A percentile compares a stretch with the other conserved stretches of the same genome.
These are phyloP conservation scores for Yarrowia divulgata DNA, from an alignment of 805 yeast species.

Conservation along the genomic window DNA sequence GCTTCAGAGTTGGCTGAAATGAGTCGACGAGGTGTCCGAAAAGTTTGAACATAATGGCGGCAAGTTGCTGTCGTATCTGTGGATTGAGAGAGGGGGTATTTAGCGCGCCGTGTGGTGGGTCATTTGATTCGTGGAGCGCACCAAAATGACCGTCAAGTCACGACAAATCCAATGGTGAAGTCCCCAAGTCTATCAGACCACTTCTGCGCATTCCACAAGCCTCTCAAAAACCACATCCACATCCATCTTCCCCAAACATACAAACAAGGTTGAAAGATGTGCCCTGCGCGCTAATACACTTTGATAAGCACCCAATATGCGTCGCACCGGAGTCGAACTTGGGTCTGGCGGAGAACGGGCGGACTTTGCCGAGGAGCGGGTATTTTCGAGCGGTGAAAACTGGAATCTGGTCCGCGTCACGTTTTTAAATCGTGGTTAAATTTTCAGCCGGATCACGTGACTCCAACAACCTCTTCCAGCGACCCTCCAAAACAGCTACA, in stretches of 20 bases:
- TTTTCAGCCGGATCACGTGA: background rate
- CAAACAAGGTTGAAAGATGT: conserved; percentile 4
- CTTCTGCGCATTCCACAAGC: background rate
- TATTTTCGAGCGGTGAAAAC: background rate
- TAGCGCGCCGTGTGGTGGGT: too few species aligned
- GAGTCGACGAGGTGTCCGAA: background rate
- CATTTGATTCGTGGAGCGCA: too few species aligned
- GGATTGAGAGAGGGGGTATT: too few species aligned
- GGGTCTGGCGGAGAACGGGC: too few species aligned
- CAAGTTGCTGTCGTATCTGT: background rate
- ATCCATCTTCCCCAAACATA: background rate
- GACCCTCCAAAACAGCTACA: too few species aligned
- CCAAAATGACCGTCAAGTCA: background rate
- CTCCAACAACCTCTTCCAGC: too few species aligned
- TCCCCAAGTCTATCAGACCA: background rate
- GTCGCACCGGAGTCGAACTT: background rate
- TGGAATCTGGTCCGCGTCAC: background rate
- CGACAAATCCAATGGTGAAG: background rate
- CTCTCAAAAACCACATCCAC: background rate
- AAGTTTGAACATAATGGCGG: too few species aligned
- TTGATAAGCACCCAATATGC: background rate
- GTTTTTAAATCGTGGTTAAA: background rate
- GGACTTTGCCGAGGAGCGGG: background rate
- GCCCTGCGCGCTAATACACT: conserved; percentile 3
- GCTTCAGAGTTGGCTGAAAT: conserved; percentile 8